Evolutionary conservation across 441 rosid genomes (phyloP).

Genomic region (Melianthus villosus): DNA sequence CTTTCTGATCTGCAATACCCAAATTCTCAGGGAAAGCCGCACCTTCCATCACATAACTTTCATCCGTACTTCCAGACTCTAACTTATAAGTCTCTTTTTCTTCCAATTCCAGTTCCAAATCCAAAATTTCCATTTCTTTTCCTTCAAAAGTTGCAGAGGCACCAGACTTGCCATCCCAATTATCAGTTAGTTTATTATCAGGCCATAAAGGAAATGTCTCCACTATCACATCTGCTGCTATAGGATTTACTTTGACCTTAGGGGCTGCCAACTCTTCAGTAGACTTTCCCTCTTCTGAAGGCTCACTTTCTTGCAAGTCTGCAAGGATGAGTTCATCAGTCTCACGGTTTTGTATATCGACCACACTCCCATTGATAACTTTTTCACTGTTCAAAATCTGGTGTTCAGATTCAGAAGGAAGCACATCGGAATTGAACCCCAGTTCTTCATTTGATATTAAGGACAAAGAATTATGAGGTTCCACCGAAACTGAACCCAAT

Average conservation of each 20-base stretch:
- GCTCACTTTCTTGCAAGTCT: conserved; percentile 15
- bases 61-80: conserved; percentile 8
- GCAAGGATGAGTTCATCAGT: conserved; percentile 10
- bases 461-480: conserved; percentile 24
- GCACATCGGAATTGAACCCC: no score
- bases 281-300: conserved; percentile 12
- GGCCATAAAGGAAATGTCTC: conserved; percentile 51
- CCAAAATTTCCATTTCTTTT: conserved; percentile 15
- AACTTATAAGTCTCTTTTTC: conserved; percentile 11
- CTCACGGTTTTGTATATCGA: conserved; percentile 11
- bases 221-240: conserved; percentile 26
- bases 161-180: conserved; percentile 11
- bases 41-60: conserved; percentile 11
- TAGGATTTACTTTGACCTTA: conserved; percentile 12
- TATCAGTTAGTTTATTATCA: conserved; percentile 13
- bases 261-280: conserved; percentile 7
- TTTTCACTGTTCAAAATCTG: conserved; percentile 11
- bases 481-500: conserved; percentile 36
- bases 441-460: conserved; percentile 26
- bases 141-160: conserved; percentile 16
- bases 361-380: conserved; percentile 20
- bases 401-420: conserved; percentile 15
- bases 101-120: conserved; percentile 11
- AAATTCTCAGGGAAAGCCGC: no score
- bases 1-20: no score